Evolutionary conservation across 805 yeast genomes (phyloP).

Genomic region (Suhomyces canberraensis): DNA sequence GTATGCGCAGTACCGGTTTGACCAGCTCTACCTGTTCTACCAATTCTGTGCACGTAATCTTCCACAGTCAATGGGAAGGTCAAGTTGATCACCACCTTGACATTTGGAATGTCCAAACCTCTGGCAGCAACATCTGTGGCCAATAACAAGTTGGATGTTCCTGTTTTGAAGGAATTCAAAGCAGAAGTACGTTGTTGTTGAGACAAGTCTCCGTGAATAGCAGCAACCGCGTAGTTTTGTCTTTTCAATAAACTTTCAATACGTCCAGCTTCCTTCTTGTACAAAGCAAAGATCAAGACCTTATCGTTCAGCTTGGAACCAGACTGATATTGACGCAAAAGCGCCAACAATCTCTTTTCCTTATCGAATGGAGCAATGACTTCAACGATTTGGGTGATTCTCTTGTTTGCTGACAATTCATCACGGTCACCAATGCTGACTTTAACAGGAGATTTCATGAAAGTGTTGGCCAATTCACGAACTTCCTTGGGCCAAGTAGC

Average conservation of each 20-base stretch:
- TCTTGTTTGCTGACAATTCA: slow-evolving; percentile 89
- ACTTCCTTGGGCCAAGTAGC: slow-evolving; percentile 99
- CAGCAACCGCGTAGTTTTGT: slow-evolving; percentile 80
- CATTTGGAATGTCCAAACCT: slow-evolving; percentile 97
- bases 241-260: slow-evolving; percentile 72
- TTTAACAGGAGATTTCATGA: slow-evolving; percentile 83
- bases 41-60: slow-evolving; percentile 95
- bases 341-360: slow-evolving; percentile 68
- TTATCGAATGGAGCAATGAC: slow-evolving; percentile 75
- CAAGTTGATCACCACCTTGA: slow-evolving; percentile 88
- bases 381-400: slow-evolving; percentile 91
- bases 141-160: slow-evolving; percentile 68
- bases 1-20: slow-evolving; percentile 94
- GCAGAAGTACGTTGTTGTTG: slow-evolving; percentile 93
- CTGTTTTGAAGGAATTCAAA: slow-evolving; percentile 77
- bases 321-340: slow-evolving; percentile 71
- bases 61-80: slow-evolving; percentile 96
- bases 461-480: slow-evolving; percentile 81
- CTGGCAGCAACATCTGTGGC: slow-evolving; percentile 99
- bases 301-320: slow-evolving; percentile 69
- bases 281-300: slow-evolving; percentile 86
- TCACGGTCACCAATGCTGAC: slow-evolving; percentile 93
- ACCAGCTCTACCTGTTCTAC: slow-evolving; percentile 98
- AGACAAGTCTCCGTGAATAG: slow-evolving; percentile 92
- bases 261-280: slow-evolving; percentile 94